These are phyloP conservation scores for Boletus fagicola DNA, from an alignment of 768 basidiomycete species.

Conservation along the genomic window DNA sequence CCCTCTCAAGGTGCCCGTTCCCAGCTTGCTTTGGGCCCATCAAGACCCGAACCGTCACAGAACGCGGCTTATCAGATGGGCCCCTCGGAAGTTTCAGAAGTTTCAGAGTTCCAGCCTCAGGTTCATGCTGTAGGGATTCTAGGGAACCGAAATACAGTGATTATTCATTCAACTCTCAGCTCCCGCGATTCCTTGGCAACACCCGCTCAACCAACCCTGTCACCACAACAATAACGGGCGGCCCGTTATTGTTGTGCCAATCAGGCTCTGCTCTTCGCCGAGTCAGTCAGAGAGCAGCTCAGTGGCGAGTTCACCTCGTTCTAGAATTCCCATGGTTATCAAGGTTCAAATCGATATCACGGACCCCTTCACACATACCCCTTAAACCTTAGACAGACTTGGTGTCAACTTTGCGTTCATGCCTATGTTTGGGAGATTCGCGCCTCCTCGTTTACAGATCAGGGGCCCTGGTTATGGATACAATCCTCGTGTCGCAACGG, in stretches of 20 bases:
- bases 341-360: conserved; percentile 20
- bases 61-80: not conserved
- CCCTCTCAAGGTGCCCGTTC: not conserved
- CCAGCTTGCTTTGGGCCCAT: not conserved
- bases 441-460: not conserved
- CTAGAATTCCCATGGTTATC: conserved; percentile 14
- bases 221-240: not conserved
- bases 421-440: conserved; percentile 19
- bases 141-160: not conserved
- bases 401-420: conserved; percentile 23
- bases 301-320: not conserved
- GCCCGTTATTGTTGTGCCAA: too few relatives aligned
- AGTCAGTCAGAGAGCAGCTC: not conserved
- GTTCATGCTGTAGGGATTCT: not conserved
- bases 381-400: conserved; percentile 3
- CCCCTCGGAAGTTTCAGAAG: too few relatives aligned
- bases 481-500: conserved; percentile 7
- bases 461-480: not conserved
- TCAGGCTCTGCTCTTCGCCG: too few relatives aligned
- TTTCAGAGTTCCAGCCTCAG: not conserved
- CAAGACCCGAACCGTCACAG: not conserved
- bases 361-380: not conserved
- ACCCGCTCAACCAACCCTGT: not conserved
- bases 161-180: too few relatives aligned
- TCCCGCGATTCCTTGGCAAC: not conserved